A percentile compares a stretch with the other conserved stretches of the same genome.
Evolutionary conservation across 148 eudicot genomes (phyloP).

Genomic region (Mesembryanthemum crystallinum): DNA sequence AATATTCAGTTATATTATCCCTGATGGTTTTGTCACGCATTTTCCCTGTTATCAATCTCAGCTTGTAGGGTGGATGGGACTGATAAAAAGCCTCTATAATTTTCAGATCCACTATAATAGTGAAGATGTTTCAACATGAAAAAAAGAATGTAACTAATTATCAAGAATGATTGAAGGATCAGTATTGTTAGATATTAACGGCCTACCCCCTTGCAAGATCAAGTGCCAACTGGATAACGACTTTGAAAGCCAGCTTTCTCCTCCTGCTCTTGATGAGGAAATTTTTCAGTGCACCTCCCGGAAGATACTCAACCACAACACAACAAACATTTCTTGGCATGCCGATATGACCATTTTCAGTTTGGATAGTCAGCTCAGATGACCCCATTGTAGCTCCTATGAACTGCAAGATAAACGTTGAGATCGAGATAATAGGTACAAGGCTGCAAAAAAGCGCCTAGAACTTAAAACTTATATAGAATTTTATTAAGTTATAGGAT

Average conservation of each 20-base stretch:
- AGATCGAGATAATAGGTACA: neutral
- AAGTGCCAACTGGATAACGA: conserved; percentile 74
- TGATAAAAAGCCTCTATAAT: neutral
- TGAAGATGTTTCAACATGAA: neutral
- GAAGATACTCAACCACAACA: conserved; percentile 86
- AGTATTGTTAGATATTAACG: conserved; percentile 12
- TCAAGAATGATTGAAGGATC: neutral
- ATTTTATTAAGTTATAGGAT: neutral
- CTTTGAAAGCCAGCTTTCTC: conserved; percentile 79
- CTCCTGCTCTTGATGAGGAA: conserved; percentile 78
- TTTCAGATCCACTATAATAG: neutral
- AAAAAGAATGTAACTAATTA: neutral
- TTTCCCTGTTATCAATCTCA: neutral
- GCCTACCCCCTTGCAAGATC: conserved; percentile 87
- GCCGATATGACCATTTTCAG: conserved; percentile 71
- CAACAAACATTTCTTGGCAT: conserved; percentile 80
- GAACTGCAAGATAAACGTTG: conserved; percentile 49
- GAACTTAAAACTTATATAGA: conserved; percentile 1
- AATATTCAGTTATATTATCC: neutral
- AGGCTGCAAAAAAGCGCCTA: neutral
- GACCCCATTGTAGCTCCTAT: conserved; percentile 88
- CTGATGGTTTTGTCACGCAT: neutral
- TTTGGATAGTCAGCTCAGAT: conserved; percentile 68
- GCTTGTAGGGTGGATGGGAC: neutral
- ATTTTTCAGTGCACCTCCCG: conserved; percentile 83